Conservation (phyloP, 306 rosid genomes). For the Dicorynia guianensis region DNA sequence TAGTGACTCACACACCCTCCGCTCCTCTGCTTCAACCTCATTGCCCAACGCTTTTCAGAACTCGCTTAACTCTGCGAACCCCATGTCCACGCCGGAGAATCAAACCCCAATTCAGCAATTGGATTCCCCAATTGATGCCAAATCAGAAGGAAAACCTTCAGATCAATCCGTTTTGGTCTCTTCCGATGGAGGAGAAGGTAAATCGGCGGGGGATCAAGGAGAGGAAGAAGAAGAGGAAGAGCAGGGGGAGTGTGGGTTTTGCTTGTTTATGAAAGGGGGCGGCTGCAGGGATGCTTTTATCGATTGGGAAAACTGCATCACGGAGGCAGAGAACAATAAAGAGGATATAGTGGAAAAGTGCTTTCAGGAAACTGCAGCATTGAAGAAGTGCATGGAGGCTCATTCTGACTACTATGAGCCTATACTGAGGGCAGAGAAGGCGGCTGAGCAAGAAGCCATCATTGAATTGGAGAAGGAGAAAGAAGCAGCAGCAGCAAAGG, state of each 20-base stretch:
- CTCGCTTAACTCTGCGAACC: not conserved
- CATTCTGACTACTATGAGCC: constrained; percentile 81
- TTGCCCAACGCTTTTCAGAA: too few species aligned
- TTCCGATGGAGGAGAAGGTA: not conserved
- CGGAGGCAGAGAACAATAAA: constrained; percentile 65
- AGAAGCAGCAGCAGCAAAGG: not conserved
- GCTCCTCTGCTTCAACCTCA: too few species aligned
- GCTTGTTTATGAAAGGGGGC: constrained; percentile 88
- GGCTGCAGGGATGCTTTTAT: constrained; percentile 74
- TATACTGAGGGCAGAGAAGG: constrained; percentile 71
- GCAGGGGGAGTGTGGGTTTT: constrained; percentile 85
- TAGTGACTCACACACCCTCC: not conserved
- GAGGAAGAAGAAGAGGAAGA: constrained; percentile 43
- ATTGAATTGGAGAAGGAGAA: constrained; percentile 65
- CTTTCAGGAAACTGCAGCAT: constrained; percentile 47
- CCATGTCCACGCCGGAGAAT: constrained; percentile 21
- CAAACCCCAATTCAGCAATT: constrained; percentile 7
- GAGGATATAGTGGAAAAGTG: constrained; percentile 80
- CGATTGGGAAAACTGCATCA: constrained; percentile 77
- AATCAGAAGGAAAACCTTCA: not conserved
- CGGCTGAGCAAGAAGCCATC: constrained; percentile 67
- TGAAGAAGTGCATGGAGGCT: constrained; percentile 77
- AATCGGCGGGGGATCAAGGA: not conserved
- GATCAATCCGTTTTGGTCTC: constrained; percentile 26
- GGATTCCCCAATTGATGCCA: constrained; percentile 32